Base-by-base conservation (phyloP, 768 basidiomycete species). In the Russula abietina region DNA sequence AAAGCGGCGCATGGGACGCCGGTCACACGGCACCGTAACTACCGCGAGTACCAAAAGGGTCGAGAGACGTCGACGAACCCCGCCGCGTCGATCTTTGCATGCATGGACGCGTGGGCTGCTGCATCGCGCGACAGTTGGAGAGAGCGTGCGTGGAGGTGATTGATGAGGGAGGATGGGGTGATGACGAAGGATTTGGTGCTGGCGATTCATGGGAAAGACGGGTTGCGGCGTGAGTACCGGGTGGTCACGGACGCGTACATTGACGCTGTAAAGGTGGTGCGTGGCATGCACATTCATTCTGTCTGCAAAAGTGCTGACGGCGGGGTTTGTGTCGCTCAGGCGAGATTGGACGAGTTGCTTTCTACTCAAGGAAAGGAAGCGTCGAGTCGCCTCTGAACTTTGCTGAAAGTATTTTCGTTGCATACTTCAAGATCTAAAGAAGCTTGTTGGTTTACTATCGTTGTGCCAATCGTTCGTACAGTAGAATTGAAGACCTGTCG, bases 151-250 rank as follows among this genome's bases (percentile, higher is more conserved):
- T 96, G 2, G 92, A 97, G 75, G 86, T 91, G 17, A 97, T 98
- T 67, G 91, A 97, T 72, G 71, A 80, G 69, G 94, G 71, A 80
- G 69, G 94, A 98, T 70, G 87, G 88, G 0, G 71, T 98, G 57
- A 98, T 98, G 95, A 97, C 94, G 62, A 97, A 98, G 83, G 96
- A 98, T 76, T 78, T 98, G 54, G 96, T 96, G 33, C 79, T 98
- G 26, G 87, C 93, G 2, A 97, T 98, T 71, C 88, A 98, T 70
- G 95, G 95, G 41, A 89, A 89, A 80, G 73, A 83, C 11, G 45
- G n/a, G 66, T 85, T 96, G 91, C 85, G 87, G 79, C 81, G 95
- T 69, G 93, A 94, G 69, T 90, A 98, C 75, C 98, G 94, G 92
- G 96, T 97, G n/a, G 76, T 93, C 28, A 98, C 94, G 4, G 86